Percentiles rank a stretch among this genome's conserved stretches.
These are phyloP conservation scores for Saturnispora besseyi DNA, from an alignment of 805 yeast genomes.

Conservation along the genomic window DNA sequence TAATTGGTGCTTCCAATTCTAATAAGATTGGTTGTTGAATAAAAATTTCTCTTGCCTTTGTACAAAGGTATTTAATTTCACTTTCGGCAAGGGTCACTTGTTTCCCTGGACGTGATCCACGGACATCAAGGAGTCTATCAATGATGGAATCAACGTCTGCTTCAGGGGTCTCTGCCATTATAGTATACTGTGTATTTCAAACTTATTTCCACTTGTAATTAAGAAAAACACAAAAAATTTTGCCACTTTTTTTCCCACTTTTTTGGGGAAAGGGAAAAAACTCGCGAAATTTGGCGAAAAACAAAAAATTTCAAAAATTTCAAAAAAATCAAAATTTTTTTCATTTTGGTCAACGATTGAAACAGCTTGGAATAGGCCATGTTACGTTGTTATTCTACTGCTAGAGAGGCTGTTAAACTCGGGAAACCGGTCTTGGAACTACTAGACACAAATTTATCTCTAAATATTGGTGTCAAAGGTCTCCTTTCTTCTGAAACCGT, in stretches of 20 bases:
- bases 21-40: constrained; percentile 94
- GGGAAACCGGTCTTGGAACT: constrained; percentile 1
- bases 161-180: constrained; percentile 39
- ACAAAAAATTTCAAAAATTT: not conserved
- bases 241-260: not conserved
- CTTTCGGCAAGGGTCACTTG: constrained; percentile 89
- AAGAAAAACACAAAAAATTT: not conserved
- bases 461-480: constrained; percentile 37
- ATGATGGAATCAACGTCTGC: constrained; percentile 96
- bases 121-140: constrained; percentile 91
- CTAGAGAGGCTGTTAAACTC: not conserved
- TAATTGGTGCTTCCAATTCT: constrained; percentile 96
- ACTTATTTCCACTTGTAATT: constrained; percentile 13
- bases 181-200: not conserved
- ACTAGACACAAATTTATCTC: not conserved
- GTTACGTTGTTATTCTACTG: not conserved
- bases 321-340: not conserved
- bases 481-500: constrained; percentile 39
- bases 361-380: not conserved
- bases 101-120: constrained; percentile 98
- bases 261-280: not conserved
- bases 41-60: constrained; percentile 96
- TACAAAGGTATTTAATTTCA: constrained; percentile 91
- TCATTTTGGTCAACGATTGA: not conserved
- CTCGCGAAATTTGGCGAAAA: not conserved